phyloP scores from a whole-genome alignment of 2,329 filamentous ascomycete species.

The Nectriaceae sp. region DNA sequence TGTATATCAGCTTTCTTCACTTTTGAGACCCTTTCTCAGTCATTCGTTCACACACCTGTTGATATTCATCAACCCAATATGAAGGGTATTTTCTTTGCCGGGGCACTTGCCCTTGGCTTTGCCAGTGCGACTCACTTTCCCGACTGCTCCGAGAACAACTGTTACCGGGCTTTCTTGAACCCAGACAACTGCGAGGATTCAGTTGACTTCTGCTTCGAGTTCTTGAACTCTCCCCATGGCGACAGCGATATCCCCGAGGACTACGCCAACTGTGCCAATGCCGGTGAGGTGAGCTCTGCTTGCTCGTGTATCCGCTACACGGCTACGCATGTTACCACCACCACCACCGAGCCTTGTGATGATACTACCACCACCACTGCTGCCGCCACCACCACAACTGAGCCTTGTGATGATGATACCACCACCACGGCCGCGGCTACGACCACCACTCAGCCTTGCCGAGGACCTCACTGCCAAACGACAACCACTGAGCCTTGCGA shows the following conservation, averaged over 20 bases:
- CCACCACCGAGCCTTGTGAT: conserved; percentile 5
- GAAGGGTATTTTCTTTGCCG: conserved; percentile 35
- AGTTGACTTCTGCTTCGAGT: conserved; percentile 35
- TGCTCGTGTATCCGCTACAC: conserved; percentile 42
- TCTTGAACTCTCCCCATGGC: conserved; percentile 32
- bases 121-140: conserved; percentile 31
- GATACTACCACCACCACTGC: conserved; percentile 1
- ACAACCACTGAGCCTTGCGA: not conserved
- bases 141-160: conserved; percentile 34
- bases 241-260: conserved; percentile 31
- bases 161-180: conserved; percentile 32
- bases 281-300: conserved; percentile 30
- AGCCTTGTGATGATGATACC: not conserved
- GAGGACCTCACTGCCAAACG: not conserved
- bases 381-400: conserved; percentile 6
- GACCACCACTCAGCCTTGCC: not conserved
- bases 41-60: conserved; percentile 32
- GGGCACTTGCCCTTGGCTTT: conserved; percentile 33
- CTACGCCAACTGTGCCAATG: conserved; percentile 32
- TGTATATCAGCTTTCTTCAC: not conserved
- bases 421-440: not conserved
- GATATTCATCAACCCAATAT: conserved; percentile 32
- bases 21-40: conserved; percentile 22
- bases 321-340: conserved; percentile 22
- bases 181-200: not conserved